These are phyloP conservation scores for Strigomonas galati DNA, from an alignment of 208 protist genomes.

Conservation along the genomic window DNA sequence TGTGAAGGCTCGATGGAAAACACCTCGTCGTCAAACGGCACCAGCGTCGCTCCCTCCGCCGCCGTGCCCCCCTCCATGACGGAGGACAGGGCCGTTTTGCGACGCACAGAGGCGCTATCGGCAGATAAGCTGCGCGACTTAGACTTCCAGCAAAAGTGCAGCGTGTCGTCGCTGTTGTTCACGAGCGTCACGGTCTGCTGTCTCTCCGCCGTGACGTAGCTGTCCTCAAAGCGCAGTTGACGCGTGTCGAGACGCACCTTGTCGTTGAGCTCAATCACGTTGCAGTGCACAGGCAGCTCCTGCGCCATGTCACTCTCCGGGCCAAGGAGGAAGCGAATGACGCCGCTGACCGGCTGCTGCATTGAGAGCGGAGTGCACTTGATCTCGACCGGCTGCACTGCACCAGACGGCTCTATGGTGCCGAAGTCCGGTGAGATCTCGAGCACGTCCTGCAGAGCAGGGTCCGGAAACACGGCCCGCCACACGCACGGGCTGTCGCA, in stretches of 20 bases:
- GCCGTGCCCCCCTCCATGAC: background rate
- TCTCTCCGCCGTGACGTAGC: conserved; percentile 89
- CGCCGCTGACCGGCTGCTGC: conserved; percentile 12
- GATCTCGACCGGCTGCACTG: conserved; percentile 73
- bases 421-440: conserved; percentile 55
- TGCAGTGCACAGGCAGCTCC: conserved; percentile 57
- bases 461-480: conserved; percentile 42
- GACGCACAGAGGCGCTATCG: too few species aligned
- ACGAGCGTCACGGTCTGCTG: conserved; percentile 77
- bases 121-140: conserved; percentile 12
- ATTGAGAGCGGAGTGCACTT: conserved; percentile 33
- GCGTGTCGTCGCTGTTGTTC: conserved; percentile 82
- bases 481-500: conserved; percentile 54
- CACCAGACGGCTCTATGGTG: conserved; percentile 45
- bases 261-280: conserved; percentile 51
- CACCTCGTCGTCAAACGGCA: conserved; percentile 53
- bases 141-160: conserved; percentile 83
- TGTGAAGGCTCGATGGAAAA: conserved; percentile 87
- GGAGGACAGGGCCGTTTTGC: too few species aligned
- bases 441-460: background rate
- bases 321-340: conserved; percentile 80
- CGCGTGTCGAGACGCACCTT: conserved; percentile 58
- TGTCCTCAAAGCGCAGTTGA: conserved; percentile 68
- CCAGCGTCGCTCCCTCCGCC: background rate
- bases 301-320: conserved; percentile 78